Conservation (phyloP, 257 asterid genomes). For the Penstemon newberryi region DNA sequence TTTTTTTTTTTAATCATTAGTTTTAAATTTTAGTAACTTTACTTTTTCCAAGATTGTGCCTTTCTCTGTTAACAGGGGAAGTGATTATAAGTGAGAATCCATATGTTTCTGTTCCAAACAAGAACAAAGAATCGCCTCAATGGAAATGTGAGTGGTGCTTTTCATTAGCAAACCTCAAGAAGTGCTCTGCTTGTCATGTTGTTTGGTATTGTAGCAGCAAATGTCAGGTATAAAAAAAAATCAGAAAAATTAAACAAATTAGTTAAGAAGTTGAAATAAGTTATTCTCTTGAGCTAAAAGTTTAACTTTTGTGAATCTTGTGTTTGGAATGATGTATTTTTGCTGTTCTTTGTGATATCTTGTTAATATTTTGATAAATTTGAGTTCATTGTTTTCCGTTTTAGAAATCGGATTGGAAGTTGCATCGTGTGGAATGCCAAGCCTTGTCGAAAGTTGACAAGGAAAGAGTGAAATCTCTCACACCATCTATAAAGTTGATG, state of each 20-base stretch:
- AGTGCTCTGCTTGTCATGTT: conserved; percentile 84
- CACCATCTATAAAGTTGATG: conserved; percentile 80
- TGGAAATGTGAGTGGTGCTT: conserved; percentile 88
- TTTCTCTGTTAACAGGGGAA: conserved; percentile 54
- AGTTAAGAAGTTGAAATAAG: neutral
- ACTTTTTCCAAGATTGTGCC: conserved; percentile 1
- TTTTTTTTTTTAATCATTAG: neutral
- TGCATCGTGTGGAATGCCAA: conserved; percentile 70
- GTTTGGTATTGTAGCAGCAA: conserved; percentile 73
- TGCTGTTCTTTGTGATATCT: neutral
- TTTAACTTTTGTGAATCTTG: neutral
- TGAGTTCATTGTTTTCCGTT: conserved; percentile 22
- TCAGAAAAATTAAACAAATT: neutral
- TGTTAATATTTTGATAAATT: conserved; percentile 16
- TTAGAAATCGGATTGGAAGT: conserved; percentile 89
- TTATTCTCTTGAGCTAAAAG: conserved; percentile 24
- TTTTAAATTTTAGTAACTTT: neutral
- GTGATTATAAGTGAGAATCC: conserved; percentile 74
- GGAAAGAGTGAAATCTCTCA: conserved; percentile 59
- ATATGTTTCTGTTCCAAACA: conserved; percentile 75
- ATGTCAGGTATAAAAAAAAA: conserved; percentile 66
- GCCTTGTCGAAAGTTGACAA: conserved; percentile 55
- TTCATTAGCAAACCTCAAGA: conserved; percentile 58
- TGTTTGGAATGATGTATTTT: neutral
- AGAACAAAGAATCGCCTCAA: conserved; percentile 51